phyloP scores from a whole-genome alignment of 805 yeast genomes.

The Tetrapisispora iriomotensis region DNA sequence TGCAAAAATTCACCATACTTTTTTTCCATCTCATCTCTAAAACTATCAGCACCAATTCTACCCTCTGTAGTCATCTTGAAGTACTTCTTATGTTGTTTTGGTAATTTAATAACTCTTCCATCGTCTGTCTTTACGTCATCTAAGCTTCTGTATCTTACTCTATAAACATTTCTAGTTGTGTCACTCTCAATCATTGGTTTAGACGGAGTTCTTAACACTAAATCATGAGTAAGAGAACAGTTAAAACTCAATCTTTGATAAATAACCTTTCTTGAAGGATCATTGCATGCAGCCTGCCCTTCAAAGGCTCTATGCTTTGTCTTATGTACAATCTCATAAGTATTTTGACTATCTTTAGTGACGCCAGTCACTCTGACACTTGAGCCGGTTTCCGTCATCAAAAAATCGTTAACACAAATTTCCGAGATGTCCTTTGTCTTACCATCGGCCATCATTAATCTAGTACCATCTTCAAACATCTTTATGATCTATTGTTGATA shows the following conservation, averaged over 20 bases:
- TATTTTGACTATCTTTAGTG: conserved; percentile 36
- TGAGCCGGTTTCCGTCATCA: conserved; percentile 37
- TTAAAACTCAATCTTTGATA: conserved; percentile 16
- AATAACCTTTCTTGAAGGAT: conserved; percentile 11
- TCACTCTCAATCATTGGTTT: conserved; percentile 17
- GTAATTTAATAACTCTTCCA: conserved; percentile 15
- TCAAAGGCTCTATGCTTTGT: conserved; percentile 20
- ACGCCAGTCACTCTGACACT: conserved; percentile 33
- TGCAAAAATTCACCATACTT: conserved; percentile 25
- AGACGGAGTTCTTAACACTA: conserved; percentile 12
- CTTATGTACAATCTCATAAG: conserved; percentile 31
- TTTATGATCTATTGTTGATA: not conserved
- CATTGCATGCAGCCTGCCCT: conserved; percentile 13
- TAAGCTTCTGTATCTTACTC: conserved; percentile 15
- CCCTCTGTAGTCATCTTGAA: conserved; percentile 19
- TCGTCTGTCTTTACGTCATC: conserved; percentile 16
- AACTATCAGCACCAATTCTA: conserved; percentile 17
- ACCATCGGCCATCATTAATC: conserved; percentile 38
- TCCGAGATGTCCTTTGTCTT: conserved; percentile 27
- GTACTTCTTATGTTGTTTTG: conserved; percentile 18
- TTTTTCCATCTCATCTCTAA: conserved; percentile 20
- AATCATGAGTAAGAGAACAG: conserved; percentile 17
- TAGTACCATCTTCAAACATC: conserved; percentile 31
- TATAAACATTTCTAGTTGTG: conserved; percentile 10
- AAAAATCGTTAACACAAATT: conserved; percentile 30